Conservation (phyloP, 1,284 basidiomycete species). For the Cutaneotrichosporon sp. region DNA sequence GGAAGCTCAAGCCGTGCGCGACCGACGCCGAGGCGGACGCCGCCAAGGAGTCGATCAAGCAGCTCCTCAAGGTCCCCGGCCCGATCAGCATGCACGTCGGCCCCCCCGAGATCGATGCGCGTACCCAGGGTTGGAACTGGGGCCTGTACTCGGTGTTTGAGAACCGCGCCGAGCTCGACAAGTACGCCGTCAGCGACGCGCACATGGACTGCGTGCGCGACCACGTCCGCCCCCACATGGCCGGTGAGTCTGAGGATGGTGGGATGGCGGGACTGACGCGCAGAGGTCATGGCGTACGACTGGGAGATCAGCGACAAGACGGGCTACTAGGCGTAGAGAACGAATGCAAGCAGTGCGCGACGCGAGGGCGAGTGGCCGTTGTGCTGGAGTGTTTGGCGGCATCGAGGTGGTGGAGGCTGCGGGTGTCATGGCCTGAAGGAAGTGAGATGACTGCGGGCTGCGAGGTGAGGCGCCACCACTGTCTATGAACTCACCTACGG, state of each 20-base stretch:
- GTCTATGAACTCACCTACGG: too few relatives aligned
- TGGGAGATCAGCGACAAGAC: slow-evolving; percentile 47
- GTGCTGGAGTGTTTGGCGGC: too few relatives aligned
- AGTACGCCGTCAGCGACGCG: slow-evolving; percentile 49
- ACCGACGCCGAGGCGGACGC: slow-evolving; percentile 30
- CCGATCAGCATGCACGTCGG: slow-evolving; percentile 40
- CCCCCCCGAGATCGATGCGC: slow-evolving; percentile 45
- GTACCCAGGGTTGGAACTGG: slow-evolving; percentile 51
- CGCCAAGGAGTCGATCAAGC: slow-evolving; percentile 39
- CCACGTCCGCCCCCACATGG: slow-evolving; percentile 44
- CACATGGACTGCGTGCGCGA: slow-evolving; percentile 47
- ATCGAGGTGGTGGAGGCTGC: too few relatives aligned
- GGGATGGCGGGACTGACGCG: background rate
- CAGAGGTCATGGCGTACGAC: slow-evolving; percentile 53
- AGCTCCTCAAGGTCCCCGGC: slow-evolving; percentile 45
- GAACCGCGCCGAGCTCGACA: slow-evolving; percentile 40
- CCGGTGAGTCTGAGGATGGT: too few relatives aligned
- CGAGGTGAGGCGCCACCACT: too few relatives aligned
- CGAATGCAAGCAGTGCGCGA: background rate
- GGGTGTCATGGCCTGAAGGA: too few relatives aligned
- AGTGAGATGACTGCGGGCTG: too few relatives aligned
- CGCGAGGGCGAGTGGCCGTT: background rate
- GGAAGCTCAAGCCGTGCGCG: slow-evolving; percentile 43
- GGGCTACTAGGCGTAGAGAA: slow-evolving; percentile 4
- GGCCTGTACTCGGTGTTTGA: slow-evolving; percentile 53